phyloP scores from a whole-genome alignment of 768 basidiomycete genomes.

The Leccinum pellstonianum region DNA sequence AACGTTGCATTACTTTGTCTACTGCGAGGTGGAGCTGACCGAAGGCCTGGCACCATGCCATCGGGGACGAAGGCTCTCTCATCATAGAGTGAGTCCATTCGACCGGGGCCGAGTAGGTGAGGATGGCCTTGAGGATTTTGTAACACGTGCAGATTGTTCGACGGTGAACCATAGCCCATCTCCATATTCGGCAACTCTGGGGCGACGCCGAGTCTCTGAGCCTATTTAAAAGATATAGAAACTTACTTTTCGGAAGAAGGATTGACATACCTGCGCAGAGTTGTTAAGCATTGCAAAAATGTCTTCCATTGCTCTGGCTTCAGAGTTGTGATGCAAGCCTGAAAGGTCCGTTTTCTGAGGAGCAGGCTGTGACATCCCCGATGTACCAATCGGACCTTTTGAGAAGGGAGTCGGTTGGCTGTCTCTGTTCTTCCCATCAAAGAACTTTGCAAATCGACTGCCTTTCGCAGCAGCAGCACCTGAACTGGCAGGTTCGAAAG shows the following conservation, averaged over 20 bases:
- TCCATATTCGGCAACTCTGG: conserved; percentile 28
- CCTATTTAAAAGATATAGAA: conserved; percentile 21
- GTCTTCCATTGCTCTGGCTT: conserved; percentile 71
- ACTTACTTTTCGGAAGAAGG: not conserved
- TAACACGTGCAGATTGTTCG: conserved; percentile 35
- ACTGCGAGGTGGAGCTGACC: conserved; percentile 60
- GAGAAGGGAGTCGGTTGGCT: conserved; percentile 28
- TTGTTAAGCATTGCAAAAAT: conserved; percentile 79
- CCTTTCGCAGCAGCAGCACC: conserved; percentile 61
- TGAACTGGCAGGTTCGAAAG: conserved; percentile 36
- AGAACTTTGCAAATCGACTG: conserved; percentile 86
- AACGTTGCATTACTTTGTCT: conserved; percentile 55
- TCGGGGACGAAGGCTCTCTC: conserved; percentile 80
- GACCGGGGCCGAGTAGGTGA: conserved; percentile 39
- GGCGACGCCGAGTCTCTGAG: conserved; percentile 26
- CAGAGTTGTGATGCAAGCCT: conserved; percentile 40
- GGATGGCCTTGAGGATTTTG: conserved; percentile 45
- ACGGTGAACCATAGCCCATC: conserved; percentile 22
- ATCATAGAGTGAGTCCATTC: conserved; percentile 70
- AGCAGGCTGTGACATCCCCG: conserved; percentile 46
- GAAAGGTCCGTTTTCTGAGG: conserved; percentile 46
- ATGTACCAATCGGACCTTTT: conserved; percentile 40
- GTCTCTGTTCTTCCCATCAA: conserved; percentile 68
- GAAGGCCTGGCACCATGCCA: conserved; percentile 82
- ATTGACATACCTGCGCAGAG: conserved; percentile 59